Base-by-base conservation (phyloP, 805 yeast species). In the Ogataea salicorniae region DNA sequence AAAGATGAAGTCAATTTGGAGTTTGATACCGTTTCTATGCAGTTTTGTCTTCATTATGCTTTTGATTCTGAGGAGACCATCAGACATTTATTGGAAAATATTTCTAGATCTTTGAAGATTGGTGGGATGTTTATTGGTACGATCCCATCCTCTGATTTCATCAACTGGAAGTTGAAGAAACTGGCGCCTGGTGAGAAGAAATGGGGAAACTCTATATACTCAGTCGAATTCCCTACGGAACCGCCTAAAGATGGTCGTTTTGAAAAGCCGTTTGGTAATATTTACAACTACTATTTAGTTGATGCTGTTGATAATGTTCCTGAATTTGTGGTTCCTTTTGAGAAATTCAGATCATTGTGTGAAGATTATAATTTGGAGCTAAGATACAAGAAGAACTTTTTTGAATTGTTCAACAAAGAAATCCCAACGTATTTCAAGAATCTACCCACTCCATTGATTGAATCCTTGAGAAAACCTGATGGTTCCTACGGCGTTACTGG, bases 261-360 rank as follows among this genome's bases (percentile, higher is more conserved):
- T 60, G 70, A 80, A 9, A 77, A 83, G 1, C 87, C 94, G 0
- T 89, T 72, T 61, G 99, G 99, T 0, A 86, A 91, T 64, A 74
- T 79, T 58, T 94, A 94, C 65, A 80, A 79, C 46, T 94, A 87
- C 63, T 87, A 73, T 68, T 70, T 94, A 49, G 82, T 82, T 54
- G 99, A 94, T 69, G 99, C 99, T 0, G 92, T 94, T 42, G 97
- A 89, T 52, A 84, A 94, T 58, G 97, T 94, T 22, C 98, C 98
- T 0, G 99, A 94, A 61, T 94, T 86, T 60, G 95, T 94, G 6
- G 97, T 94, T 6, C 98, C 97, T 1, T 90, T 94, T 66, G 97
- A 92, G 59, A 79, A 83, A 1, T 79, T 94, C 48, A 75, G 96
- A 64, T 79, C 84, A 47, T 68, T 92, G 46, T 95, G 97, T 39